Evolutionary conservation across 768 basidiomycete species (phyloP).

Genomic region (Termitomyces bulborhizus): DNA sequence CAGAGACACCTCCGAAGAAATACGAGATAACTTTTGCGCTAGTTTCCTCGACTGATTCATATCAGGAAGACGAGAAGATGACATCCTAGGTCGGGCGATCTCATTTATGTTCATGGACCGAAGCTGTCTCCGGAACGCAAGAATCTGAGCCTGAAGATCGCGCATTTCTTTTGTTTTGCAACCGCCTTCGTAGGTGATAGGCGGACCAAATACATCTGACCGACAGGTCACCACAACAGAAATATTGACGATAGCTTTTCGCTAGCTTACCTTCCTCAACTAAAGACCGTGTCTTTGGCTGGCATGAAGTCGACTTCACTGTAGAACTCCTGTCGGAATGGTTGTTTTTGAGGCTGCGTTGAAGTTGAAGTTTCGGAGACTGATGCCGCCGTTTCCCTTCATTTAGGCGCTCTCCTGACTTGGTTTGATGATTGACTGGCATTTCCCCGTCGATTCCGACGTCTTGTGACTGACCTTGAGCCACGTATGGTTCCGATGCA

Average conservation of each 20-base stretch:
- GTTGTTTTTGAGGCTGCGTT: not conserved
- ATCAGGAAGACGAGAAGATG: conserved; percentile 45
- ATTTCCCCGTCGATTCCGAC: not conserved
- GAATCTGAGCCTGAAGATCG: conserved; percentile 44
- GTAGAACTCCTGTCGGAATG: not conserved
- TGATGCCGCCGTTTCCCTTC: not conserved
- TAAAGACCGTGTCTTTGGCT: not conserved
- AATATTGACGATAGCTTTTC: not conserved
- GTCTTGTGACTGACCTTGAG: not conserved
- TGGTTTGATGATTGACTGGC: not conserved
- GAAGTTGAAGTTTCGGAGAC: not conserved
- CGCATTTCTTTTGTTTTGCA: conserved; percentile 31
- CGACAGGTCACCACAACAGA: not conserved
- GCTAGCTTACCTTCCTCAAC: not conserved
- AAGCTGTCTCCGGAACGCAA: conserved; percentile 52
- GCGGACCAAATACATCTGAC: conserved; percentile 57
- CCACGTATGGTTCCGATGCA: not conserved
- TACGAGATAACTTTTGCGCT: conserved; percentile 34
- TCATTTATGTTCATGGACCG: conserved; percentile 57
- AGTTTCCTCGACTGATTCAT: conserved; percentile 41
- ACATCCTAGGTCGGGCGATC: conserved; percentile 36
- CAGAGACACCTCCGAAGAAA: conserved; percentile 38
- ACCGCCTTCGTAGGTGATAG: conserved; percentile 25
- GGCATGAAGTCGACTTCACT: not conserved
- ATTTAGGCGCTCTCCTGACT: not conserved